Percentiles rank a stretch among this genome's conserved stretches.
These are phyloP conservation scores for Neurospora sp. DNA, from an alignment of 495 filamentous ascomycete genomes.

Conservation along the genomic window DNA sequence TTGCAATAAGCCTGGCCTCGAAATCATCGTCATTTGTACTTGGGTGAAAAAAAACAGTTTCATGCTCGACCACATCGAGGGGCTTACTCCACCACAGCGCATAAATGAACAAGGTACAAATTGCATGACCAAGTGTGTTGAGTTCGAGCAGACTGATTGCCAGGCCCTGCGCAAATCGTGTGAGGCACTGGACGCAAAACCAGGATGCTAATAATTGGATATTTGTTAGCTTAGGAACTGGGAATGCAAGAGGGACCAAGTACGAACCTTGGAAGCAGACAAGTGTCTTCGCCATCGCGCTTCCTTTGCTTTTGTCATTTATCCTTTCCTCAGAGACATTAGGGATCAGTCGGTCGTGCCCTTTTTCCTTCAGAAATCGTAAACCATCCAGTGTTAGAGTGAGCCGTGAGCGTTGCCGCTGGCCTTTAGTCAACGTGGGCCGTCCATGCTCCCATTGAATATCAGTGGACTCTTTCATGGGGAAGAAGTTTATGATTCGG, in stretches of 20 bases:
- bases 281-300: background rate
- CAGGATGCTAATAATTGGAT: background rate
- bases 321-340: background rate
- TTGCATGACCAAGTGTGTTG: background rate
- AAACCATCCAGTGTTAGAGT: background rate
- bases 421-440: background rate
- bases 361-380: background rate
- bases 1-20: background rate
- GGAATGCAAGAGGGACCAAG: fast-evolving
- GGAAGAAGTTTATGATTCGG: background rate
- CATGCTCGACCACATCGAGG: background rate
- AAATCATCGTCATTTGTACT: too few relatives aligned
- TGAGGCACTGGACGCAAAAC: background rate
- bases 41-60: background rate
- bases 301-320: background rate
- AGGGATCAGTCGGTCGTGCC: background rate
- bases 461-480: too few relatives aligned
- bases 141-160: background rate
- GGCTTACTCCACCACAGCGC: background rate
- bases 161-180: background rate
- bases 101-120: background rate
- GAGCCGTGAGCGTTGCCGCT: background rate
- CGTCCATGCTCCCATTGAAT: too few relatives aligned
- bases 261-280: background rate
- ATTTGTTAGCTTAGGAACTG: background rate